Base-by-base conservation (phyloP, 2,329 filamentous ascomycete species). In the Knufia petricola region DNA sequence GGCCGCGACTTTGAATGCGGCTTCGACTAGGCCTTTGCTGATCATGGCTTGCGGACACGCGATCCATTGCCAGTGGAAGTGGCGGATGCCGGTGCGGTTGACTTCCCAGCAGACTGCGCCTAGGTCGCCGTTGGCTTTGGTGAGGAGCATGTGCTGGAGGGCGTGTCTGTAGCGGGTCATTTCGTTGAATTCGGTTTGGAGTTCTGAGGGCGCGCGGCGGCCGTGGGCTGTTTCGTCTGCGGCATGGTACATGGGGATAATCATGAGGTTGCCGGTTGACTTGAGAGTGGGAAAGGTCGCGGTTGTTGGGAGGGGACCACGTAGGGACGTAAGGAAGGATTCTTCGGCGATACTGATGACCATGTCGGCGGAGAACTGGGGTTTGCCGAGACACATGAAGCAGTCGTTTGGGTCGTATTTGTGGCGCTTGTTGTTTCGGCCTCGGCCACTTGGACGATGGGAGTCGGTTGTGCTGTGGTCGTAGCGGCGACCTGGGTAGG, bases 371-470 rank as follows among this genome's bases (percentile, higher is more conserved):
- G 85, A 84, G 38, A 92, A 72, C 52, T 84, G 84, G 4, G 85
- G 80, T 64, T 94, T 95, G 4, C 87, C 89, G 9, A 98, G 75
- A 63, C 92, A 98, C 71, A 98, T 96, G 72, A 92, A 98, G 69
- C 92, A 98, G 60, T 84, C 77, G 46, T 83, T 82, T 1, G 87
- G 81, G 4, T 79, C 80, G 10, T 82, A 66, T 60, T 68, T 68
- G 13, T 63, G 60, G 12, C 72, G 71, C 58, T 74, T 75, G 37
- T 68, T 65, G 31, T 69, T 63, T 26, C 70, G 30, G 32, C 69
- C 63, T 26, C 70, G 30, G 37, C 63, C 55, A 40, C 72, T 64
- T 40, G 74, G 67, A 39, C 74, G 61, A 10, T 26, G 3, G 10
- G 13, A 23, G 32, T 40, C 17, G 20, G 15, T 20, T 13, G 31